These are phyloP conservation scores for Bothriochloa decipiens DNA, from an alignment of 176 grass and related monocot genomes.

Conservation along the genomic window DNA sequence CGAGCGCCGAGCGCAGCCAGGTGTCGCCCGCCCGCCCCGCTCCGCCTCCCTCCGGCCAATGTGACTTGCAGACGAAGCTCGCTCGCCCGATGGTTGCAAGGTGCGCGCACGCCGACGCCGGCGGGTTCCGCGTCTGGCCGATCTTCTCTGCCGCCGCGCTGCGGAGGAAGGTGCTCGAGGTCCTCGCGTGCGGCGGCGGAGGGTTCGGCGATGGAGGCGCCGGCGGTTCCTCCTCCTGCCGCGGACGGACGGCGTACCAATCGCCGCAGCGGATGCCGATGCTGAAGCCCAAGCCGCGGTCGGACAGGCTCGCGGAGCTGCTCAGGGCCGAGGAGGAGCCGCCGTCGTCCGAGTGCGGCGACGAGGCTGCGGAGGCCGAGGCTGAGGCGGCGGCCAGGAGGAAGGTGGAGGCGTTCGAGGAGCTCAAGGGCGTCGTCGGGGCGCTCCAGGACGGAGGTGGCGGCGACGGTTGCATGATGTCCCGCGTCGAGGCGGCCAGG, in stretches of 20 bases:
- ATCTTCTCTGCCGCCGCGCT: conserved; percentile 61
- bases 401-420: conserved; percentile 45
- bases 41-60: conserved; percentile 37
- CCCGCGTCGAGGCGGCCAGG: conserved; percentile 50
- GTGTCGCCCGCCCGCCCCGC: conserved; percentile 22
- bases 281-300: conserved; percentile 36
- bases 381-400: conserved; percentile 17
- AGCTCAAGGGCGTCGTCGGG: conserved; percentile 56
- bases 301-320: conserved; percentile 67
- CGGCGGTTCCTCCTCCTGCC: not conserved
- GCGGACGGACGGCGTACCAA: conserved; percentile 24
- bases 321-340: conserved; percentile 67
- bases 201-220: not conserved
- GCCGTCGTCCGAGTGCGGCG: conserved; percentile 55
- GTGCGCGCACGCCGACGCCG: conserved; percentile 45
- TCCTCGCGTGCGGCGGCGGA: conserved; percentile 51
- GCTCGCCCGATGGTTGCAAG: conserved; percentile 44
- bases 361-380: conserved; percentile 13
- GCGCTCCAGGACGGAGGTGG: conserved; percentile 38
- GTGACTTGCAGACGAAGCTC: conserved; percentile 46
- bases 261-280: conserved; percentile 38
- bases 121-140: conserved; percentile 61
- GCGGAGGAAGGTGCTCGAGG: conserved; percentile 65
- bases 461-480: conserved; percentile 8
- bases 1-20: conserved; percentile 21